A percentile compares a stretch with the other conserved stretches of the same genome.
phyloP scores from a whole-genome alignment of 1,284 basidiomycete genomes.

The Cutaneotrichosporon sp. region DNA sequence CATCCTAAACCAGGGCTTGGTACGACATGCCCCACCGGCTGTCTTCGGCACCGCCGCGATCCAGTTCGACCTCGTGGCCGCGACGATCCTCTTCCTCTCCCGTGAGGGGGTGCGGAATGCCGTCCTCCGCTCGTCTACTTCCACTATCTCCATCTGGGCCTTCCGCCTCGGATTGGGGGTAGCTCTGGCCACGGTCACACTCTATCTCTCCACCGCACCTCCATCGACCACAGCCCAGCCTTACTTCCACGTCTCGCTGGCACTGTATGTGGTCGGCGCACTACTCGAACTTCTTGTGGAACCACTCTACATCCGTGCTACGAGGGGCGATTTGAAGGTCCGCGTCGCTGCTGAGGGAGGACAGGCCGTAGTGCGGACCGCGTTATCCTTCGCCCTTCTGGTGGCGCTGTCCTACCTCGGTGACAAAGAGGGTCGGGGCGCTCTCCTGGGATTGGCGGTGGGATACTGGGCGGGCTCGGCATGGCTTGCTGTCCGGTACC shows the following conservation, averaged over 20 bases:
- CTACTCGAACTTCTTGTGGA: slow-evolving; percentile 75
- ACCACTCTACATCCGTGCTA: slow-evolving; percentile 76
- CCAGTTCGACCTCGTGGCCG: slow-evolving; percentile 80
- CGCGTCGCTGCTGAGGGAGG: slow-evolving; percentile 78
- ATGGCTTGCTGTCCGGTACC: slow-evolving; percentile 50
- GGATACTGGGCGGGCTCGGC: slow-evolving; percentile 74
- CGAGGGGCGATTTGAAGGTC: slow-evolving; percentile 62
- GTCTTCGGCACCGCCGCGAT: slow-evolving; percentile 83
- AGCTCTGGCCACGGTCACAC: slow-evolving; percentile 56
- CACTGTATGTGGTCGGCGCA: slow-evolving; percentile 70
- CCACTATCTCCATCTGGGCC: slow-evolving; percentile 56
- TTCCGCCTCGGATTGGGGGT: slow-evolving; percentile 64
- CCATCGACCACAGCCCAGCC: slow-evolving; percentile 62
- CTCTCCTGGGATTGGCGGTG: slow-evolving; percentile 75
- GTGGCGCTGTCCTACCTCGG: slow-evolving; percentile 51
- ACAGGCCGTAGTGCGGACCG: slow-evolving; percentile 71
- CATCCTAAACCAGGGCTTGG: slow-evolving; percentile 74
- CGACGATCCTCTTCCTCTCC: slow-evolving; percentile 85
- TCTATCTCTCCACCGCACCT: slow-evolving; percentile 60
- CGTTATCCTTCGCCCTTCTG: slow-evolving; percentile 64
- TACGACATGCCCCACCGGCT: slow-evolving; percentile 78
- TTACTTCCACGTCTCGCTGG: slow-evolving; percentile 64
- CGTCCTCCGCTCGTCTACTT: slow-evolving; percentile 56
- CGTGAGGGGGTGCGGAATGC: slow-evolving; percentile 87
- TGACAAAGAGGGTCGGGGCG: slow-evolving; percentile 50